phyloP scores from a whole-genome alignment of 192 early-diverging fungal genomes.

The Coemansia umbellata region DNA sequence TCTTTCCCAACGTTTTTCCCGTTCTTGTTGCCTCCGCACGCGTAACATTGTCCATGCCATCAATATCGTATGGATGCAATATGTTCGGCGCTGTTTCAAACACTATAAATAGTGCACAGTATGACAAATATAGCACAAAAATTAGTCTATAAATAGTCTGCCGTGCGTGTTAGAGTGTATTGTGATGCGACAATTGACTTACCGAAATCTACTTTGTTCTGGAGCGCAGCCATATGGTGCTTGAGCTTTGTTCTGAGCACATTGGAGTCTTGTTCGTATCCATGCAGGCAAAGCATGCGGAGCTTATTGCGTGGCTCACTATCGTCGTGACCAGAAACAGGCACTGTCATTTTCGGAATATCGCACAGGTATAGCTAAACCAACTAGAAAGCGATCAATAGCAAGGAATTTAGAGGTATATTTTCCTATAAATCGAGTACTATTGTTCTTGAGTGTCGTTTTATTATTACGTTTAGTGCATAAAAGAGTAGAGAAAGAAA shows the following conservation, averaged over 20 bases:
- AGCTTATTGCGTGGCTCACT: constrained; percentile 7
- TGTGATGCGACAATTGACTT: background rate
- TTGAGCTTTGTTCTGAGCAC: constrained; percentile 39
- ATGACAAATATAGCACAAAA: background rate
- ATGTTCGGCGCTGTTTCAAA: constrained; percentile 42
- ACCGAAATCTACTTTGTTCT: constrained; percentile 37
- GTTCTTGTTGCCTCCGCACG: constrained; percentile 9
- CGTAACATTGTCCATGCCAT: constrained; percentile 36
- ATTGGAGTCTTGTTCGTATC: constrained; percentile 44
- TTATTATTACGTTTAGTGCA: background rate
- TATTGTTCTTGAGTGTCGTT: background rate
- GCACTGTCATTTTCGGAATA: too few species aligned
- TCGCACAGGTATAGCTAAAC: too few species aligned
- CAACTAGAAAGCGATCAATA: too few species aligned
- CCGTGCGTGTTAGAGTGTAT: too few species aligned
- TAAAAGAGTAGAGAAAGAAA: background rate
- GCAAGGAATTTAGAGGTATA: too few species aligned
- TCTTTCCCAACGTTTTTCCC: constrained; percentile 17
- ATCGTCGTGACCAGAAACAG: background rate
- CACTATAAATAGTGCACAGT: constrained; percentile 25
- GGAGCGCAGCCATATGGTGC: constrained; percentile 14
- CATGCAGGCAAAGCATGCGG: constrained; percentile 49
- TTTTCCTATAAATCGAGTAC: too few species aligned
- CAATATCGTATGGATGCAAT: constrained; percentile 34
- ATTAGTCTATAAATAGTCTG: background rate